Evolutionary conservation across 192 early-diverging fungal genomes (phyloP).

Genomic region (Chytriomyces sp.): DNA sequence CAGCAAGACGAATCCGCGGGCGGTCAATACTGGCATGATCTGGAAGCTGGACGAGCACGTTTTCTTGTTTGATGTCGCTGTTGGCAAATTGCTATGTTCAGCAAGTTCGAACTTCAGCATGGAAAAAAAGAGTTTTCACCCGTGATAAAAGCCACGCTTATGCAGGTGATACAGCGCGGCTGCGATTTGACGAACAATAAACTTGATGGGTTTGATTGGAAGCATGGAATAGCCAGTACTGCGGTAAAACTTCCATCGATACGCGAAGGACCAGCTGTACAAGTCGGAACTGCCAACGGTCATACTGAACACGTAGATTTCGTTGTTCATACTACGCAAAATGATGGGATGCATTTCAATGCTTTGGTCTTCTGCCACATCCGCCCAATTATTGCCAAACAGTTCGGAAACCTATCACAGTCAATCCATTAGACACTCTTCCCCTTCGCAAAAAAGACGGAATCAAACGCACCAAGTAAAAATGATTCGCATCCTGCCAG

Average conservation of each 20-base stretch:
- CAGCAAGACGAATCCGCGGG: slow-evolving; percentile 4
- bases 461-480: slow-evolving; percentile 9
- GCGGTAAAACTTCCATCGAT: background rate
- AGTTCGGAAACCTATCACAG: background rate
- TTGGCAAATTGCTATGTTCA: too few relatives aligned
- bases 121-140: too few relatives aligned
- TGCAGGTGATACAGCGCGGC: slow-evolving; percentile 48
- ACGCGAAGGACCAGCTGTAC: slow-evolving; percentile 13
- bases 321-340: background rate
- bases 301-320: background rate
- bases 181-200: slow-evolving; percentile 50
- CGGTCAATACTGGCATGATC: background rate
- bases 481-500: slow-evolving; percentile 20
- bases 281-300: slow-evolving; percentile 8
- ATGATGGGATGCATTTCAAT: background rate
- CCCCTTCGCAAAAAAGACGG: background rate
- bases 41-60: background rate
- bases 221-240: slow-evolving; percentile 1
- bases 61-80: background rate
- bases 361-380: background rate
- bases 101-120: too few relatives aligned
- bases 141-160: slow-evolving; percentile 47
- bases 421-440: background rate
- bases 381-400: background rate
- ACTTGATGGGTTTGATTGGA: slow-evolving; percentile 16